Percentiles rank a stretch among this genome's conserved stretches.
Conservation (phyloP, 345 rosid genomes). For the Lagerstroemia speciosa region DNA sequence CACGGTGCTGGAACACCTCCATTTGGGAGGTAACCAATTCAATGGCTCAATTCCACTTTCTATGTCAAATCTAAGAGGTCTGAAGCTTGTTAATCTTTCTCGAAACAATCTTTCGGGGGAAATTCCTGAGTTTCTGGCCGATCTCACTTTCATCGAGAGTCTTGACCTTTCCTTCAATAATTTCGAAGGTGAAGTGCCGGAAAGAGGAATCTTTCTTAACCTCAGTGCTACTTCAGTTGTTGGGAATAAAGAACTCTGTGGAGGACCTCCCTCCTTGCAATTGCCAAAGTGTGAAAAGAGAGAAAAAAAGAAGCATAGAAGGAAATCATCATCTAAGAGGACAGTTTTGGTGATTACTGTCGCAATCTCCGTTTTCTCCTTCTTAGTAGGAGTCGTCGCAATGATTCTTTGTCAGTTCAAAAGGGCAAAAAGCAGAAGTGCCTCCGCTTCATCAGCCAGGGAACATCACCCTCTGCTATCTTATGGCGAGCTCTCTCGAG, state of each 20-base stretch:
- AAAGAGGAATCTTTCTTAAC: slow-evolving; percentile 6
- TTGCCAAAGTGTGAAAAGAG: slow-evolving; percentile 1
- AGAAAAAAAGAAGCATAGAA: neutral
- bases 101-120: slow-evolving; percentile 6
- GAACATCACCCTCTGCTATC: neutral
- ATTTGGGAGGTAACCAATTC: slow-evolving; percentile 5
- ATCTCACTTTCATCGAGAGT: slow-evolving; percentile 1
- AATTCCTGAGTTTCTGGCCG: slow-evolving; percentile 4
- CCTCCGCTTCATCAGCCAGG: neutral
- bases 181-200: slow-evolving; percentile 8
- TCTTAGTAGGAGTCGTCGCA: neutral
- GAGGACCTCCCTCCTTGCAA: too few species aligned
- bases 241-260: slow-evolving; percentile 9
- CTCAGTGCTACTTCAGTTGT: neutral
- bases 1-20: neutral
- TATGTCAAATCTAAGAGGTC: neutral
- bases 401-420: neutral
- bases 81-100: slow-evolving; percentile 1
- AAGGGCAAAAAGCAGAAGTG: neutral
- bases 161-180: slow-evolving; percentile 12
- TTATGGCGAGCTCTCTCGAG: slow-evolving; percentile 7
- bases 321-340: neutral
- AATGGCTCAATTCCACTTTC: slow-evolving; percentile 4
- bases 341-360: neutral
- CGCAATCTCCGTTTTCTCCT: neutral